phyloP scores from a whole-genome alignment of 495 filamentous ascomycete genomes.

The Annulohypoxylon moriforme region DNA sequence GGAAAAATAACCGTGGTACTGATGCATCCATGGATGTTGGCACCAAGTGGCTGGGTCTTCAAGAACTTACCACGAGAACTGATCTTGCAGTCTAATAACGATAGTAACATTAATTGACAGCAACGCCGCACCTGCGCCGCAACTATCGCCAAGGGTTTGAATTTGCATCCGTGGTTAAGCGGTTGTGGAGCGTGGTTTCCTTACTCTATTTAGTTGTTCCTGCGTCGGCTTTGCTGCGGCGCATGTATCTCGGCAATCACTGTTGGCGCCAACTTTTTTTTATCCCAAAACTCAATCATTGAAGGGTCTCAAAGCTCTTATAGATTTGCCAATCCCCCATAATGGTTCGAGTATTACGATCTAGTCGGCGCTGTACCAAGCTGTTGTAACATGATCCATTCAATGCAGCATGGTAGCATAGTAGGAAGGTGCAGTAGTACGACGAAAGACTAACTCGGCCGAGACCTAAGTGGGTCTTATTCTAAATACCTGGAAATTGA shows the following conservation, averaged over 20 bases:
- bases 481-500: not conserved
- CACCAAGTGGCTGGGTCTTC: too few species aligned
- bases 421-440: not conserved
- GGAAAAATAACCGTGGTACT: too few species aligned
- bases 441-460: not conserved
- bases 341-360: not conserved
- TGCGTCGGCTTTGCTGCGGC: not conserved
- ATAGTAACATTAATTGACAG: not conserved
- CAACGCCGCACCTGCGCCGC: not conserved
- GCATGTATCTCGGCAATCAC: not conserved
- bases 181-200: not conserved
- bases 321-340: not conserved
- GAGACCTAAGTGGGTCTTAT: not conserved
- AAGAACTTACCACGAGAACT: too few species aligned
- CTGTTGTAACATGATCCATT: not conserved
- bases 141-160: not conserved
- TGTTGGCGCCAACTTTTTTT: not conserved
- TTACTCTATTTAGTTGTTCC: not conserved
- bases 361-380: not conserved
- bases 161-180: not conserved
- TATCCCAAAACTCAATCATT: not conserved
- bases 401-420: not conserved
- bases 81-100: too few species aligned
- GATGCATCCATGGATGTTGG: too few species aligned
- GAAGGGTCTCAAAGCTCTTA: too few species aligned